Percentiles rank a stretch among this genome's conserved stretches.
Evolutionary conservation across 768 basidiomycete genomes (phyloP).

Genomic region (Suillus discolor): DNA sequence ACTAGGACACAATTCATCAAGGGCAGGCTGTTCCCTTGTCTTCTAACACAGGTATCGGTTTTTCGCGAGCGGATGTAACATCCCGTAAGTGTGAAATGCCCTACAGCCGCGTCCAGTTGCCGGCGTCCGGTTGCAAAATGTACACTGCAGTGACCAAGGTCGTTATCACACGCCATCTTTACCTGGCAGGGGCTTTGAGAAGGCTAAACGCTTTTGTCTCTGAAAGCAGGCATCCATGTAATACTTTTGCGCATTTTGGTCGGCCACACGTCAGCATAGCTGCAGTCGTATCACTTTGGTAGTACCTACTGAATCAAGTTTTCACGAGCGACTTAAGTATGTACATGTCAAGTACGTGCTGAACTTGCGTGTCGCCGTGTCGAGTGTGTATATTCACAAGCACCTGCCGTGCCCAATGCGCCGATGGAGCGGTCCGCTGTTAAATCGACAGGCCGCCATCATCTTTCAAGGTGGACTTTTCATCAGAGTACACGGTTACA

Average conservation of each 20-base stretch:
- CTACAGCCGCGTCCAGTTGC: neutral
- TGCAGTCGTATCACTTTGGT: neutral
- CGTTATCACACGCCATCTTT: neutral
- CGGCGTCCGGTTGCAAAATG: neutral
- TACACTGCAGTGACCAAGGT: neutral
- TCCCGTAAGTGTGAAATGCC: neutral
- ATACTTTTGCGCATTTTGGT: neutral
- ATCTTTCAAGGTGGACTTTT: neutral
- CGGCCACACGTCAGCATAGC: neutral
- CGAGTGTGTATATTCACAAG: neutral
- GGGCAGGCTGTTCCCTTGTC: neutral
- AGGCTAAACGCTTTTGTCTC: neutral
- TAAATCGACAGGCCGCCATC: neutral
- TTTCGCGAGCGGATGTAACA: neutral
- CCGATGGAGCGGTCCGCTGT: neutral
- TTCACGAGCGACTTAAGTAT: neutral
- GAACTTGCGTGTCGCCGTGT: neutral
- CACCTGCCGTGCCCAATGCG: neutral
- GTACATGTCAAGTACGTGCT: neutral
- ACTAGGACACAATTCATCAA: neutral
- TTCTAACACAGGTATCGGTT: neutral
- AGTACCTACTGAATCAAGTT: neutral
- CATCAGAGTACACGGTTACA: neutral
- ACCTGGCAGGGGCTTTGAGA: neutral
- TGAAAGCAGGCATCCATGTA: neutral